Percentiles rank a stretch among this genome's conserved stretches.
phyloP scores from a whole-genome alignment of 2,329 filamentous ascomycete species.

The Byssochlamys sp. region DNA sequence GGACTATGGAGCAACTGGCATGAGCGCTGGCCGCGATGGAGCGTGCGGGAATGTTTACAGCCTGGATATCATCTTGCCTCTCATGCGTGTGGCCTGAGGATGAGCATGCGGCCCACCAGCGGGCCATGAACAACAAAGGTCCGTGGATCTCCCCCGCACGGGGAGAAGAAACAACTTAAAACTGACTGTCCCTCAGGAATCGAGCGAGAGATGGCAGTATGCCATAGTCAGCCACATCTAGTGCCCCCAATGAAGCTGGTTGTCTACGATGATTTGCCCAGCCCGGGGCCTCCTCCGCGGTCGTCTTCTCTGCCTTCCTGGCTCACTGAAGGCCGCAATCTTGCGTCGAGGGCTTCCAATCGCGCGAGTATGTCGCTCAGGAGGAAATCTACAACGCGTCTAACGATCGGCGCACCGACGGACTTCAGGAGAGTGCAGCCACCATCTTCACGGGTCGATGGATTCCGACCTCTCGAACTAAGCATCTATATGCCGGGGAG shows the following conservation, averaged over 20 bases:
- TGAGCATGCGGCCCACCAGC: conserved; percentile 17
- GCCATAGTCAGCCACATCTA: conserved; percentile 37
- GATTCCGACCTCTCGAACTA: conserved; percentile 35
- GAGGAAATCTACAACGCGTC: conserved; percentile 21
- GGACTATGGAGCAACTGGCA: conserved; percentile 5
- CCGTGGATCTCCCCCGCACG: conserved; percentile 1
- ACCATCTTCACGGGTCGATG: conserved; percentile 5
- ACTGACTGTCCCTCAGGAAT: conserved; percentile 18
- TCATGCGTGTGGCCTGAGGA: conserved; percentile 23
- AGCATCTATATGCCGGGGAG: conserved; percentile 38
- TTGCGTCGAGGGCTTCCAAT: conserved; percentile 30
- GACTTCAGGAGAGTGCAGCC: conserved; percentile 31
- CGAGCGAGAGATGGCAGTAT: conserved; percentile 36
- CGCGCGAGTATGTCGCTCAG: conserved; percentile 33
- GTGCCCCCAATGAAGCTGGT: conserved; percentile 38
- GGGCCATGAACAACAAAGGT: conserved; percentile 14
- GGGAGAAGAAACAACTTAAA: not conserved
- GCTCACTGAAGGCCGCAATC: conserved; percentile 28
- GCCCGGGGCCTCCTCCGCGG: conserved; percentile 19
- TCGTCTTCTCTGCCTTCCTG: conserved; percentile 31
- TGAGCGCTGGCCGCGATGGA: conserved; percentile 27
- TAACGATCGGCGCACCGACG: conserved; percentile 34
- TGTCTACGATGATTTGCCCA: conserved; percentile 33
- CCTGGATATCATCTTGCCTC: conserved; percentile 32
- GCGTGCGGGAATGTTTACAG: conserved; percentile 27